Base-by-base conservation (phyloP, 2,329 filamentous ascomycete species). In the Neurospora sp. region DNA sequence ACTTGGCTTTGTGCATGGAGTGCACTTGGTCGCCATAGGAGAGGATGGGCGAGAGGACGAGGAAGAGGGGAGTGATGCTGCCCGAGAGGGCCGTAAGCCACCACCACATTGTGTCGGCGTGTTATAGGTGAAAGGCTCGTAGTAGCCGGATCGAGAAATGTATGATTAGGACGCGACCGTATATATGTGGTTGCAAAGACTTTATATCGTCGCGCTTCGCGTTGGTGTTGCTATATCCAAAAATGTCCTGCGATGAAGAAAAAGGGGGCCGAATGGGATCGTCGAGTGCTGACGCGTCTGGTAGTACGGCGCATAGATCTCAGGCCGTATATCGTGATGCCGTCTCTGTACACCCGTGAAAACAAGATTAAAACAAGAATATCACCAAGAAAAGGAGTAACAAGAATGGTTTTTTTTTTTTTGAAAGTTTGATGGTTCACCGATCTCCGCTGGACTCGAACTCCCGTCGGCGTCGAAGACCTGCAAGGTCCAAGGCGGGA, bases 1-100 rank as follows among this genome's bases (percentile, higher is more conserved):
- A 88, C 78, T 86, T 88, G 70, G 81, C 84, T 75, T 85, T 83
- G 76, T 90, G 85, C 85, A 91, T 91, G 42, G 89, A 85, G 66
- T 88, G 76, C 36, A 86, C 87, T 81, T 90, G 88, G 80, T 91
- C 89, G 76, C 84, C 84, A 78, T 90, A 91, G 69, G 88, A 90
- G 52, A 89, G 80, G 66, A 91, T 82, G 19, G 88, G 89, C 75
- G 88, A 90, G 74, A 87, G 74, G 75, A 90, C 82, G 72, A 91
- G 83, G 77, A 90, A 90, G 69, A 89, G 78, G 28, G 89, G 89
- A 78, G 88, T 87, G 72, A 87, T 78, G 76, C 84, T 84, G 81
- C 84, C 85, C 77, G 86, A 83, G 72, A 88, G 73, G 66, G 81
- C 77, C 67, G 82, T 81, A 70, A 87, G 75, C 80, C 83, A 84